These are phyloP conservation scores for Hordeum marinum DNA, from an alignment of 176 grass and related monocot genomes.

Conservation along the genomic window DNA sequence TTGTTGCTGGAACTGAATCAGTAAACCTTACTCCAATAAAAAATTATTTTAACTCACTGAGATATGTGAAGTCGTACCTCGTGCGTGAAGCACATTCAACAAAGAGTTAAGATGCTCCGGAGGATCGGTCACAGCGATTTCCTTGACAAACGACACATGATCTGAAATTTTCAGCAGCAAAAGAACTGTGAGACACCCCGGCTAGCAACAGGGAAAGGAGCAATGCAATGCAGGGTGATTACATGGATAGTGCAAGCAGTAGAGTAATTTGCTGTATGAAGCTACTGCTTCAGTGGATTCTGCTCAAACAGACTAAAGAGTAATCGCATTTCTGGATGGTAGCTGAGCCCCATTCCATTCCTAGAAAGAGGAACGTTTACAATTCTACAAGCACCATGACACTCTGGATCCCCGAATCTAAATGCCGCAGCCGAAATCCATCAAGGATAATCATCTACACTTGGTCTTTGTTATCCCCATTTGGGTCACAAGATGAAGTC, in stretches of 20 bases:
- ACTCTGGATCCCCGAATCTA: too few species aligned
- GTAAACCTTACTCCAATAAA: too few species aligned
- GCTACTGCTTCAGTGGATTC: too few species aligned
- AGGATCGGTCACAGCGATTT: constrained; percentile 60
- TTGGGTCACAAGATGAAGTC: background rate
- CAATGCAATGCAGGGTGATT: background rate
- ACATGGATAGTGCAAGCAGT: background rate
- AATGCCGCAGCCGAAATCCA: background rate
- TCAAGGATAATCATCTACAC: background rate
- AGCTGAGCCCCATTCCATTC: background rate
- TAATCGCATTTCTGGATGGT: background rate
- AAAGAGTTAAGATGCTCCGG: constrained; percentile 76
- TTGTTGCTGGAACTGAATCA: background rate
- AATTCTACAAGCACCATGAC: background rate
- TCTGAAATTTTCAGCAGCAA: constrained; percentile 39
- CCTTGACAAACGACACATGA: constrained; percentile 70
- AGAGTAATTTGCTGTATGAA: background rate
- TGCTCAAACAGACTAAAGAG: too few species aligned
- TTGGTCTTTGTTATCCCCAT: background rate
- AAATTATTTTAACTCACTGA: too few species aligned
- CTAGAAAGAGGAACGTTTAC: accelerated
- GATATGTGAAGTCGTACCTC: constrained; percentile 39
- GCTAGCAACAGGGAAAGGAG: background rate
- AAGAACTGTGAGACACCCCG: background rate
- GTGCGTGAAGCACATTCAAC: constrained; percentile 71